Percentiles rank a stretch among this genome's conserved stretches.
Evolutionary conservation across 345 rosid genomes (phyloP).

Genomic region (Salix dunnii): DNA sequence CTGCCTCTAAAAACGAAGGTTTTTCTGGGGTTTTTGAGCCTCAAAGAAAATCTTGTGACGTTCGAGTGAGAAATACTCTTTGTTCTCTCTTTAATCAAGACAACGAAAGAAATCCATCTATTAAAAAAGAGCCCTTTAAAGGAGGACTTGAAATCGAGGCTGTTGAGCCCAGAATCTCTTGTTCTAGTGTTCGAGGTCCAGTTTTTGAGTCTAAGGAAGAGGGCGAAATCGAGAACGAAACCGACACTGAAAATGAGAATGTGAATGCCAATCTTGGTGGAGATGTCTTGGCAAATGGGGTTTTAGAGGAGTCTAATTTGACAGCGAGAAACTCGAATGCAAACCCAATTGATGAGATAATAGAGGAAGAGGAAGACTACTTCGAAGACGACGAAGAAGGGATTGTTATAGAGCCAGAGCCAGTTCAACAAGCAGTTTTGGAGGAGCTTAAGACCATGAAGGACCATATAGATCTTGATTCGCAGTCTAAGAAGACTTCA

Average conservation of each 20-base stretch:
- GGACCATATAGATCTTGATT: conserved; percentile 89
- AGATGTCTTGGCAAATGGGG: conserved; percentile 15
- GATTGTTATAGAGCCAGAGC: conserved; percentile 24
- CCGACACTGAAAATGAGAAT: conserved; percentile 27
- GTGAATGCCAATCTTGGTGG: conserved; percentile 25
- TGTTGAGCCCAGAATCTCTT: conserved; percentile 39
- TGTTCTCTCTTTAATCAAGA: conserved; percentile 72
- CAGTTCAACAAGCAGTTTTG: conserved; percentile 1
- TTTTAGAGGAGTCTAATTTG: conserved; percentile 42
- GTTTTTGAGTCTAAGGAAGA: conserved; percentile 51
- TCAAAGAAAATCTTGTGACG: conserved; percentile 97
- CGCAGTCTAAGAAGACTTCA: conserved; percentile 64
- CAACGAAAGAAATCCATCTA: conserved; percentile 42
- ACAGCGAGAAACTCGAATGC: conserved; percentile 31
- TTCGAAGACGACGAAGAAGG: conserved; percentile 27
- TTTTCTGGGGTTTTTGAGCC: conserved; percentile 85
- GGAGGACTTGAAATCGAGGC: conserved; percentile 22
- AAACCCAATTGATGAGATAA: conserved; percentile 45
- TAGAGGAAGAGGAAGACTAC: conserved; percentile 38
- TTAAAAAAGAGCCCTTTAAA: conserved; percentile 20
- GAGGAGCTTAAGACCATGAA: conserved; percentile 80
- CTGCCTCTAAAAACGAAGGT: conserved; percentile 89
- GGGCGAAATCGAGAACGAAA: conserved; percentile 33
- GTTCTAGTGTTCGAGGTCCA: conserved; percentile 44
- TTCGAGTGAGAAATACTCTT: conserved; percentile 75